phyloP scores from a whole-genome alignment of 352 stramenopile genomes.

The Peronospora destructor region DNA sequence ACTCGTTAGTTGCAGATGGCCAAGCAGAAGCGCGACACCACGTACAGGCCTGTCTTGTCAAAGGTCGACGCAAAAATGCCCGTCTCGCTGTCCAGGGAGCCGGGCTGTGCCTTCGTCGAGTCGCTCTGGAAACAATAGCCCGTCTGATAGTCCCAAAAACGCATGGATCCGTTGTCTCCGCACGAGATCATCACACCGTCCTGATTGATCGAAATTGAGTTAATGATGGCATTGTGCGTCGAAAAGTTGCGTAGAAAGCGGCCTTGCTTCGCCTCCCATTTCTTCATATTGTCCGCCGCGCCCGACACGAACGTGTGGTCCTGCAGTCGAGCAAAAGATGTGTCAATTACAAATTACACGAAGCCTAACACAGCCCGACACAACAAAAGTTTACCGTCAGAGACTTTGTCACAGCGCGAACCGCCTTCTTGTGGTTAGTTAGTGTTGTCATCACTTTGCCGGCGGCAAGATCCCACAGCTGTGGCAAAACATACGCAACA shows the following conservation, averaged over 20 bases:
- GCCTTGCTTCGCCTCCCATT: slow-evolving; percentile 95
- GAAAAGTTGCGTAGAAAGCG: slow-evolving; percentile 95
- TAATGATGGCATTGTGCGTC: slow-evolving; percentile 97
- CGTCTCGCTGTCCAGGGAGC: slow-evolving; percentile 96
- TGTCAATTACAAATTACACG: not conserved
- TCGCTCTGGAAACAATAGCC: slow-evolving; percentile 97
- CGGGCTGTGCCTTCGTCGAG: slow-evolving; percentile 90
- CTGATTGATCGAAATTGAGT: slow-evolving; percentile 97
- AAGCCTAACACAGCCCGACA: not conserved
- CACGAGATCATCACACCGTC: slow-evolving; percentile 95
- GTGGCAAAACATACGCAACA: slow-evolving; percentile 4
- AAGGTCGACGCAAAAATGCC: slow-evolving; percentile 96
- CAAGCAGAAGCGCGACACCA: slow-evolving; percentile 7
- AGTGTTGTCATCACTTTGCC: slow-evolving; percentile 97
- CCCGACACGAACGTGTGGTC: slow-evolving; percentile 97
- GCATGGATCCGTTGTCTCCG: slow-evolving; percentile 95
- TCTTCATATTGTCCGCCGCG: slow-evolving; percentile 97
- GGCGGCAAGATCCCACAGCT: slow-evolving; percentile 96
- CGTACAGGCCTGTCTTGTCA: slow-evolving; percentile 92
- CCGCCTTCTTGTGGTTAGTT: slow-evolving; percentile 99
- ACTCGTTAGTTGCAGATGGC: slow-evolving; percentile 1
- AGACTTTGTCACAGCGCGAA: slow-evolving; percentile 89
- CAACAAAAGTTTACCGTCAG: slow-evolving; percentile 45
- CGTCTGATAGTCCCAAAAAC: slow-evolving; percentile 98
- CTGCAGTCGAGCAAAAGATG: slow-evolving; percentile 15